phyloP scores from a whole-genome alignment of 1,139 yeast species.

The Kazachstania sp. region DNA sequence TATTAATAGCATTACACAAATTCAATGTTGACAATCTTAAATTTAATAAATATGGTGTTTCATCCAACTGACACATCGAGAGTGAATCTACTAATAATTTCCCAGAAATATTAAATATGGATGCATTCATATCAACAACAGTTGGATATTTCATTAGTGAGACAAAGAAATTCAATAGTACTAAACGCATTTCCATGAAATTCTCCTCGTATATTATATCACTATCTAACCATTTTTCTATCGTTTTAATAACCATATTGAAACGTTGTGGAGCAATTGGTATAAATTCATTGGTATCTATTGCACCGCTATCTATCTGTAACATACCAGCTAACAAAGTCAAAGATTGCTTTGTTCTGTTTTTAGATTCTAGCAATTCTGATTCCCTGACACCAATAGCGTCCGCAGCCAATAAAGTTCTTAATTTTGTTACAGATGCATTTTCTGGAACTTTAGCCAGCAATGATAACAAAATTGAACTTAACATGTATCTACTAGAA shows the following conservation, averaged over 20 bases:
- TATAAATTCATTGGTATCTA: constrained; percentile 16
- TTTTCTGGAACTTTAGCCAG: constrained; percentile 34
- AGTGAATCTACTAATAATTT: constrained; percentile 46
- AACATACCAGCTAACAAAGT: constrained; percentile 45
- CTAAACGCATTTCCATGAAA: constrained; percentile 45
- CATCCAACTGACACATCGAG: constrained; percentile 38
- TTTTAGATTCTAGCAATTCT: constrained; percentile 38
- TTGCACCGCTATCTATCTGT: constrained; percentile 10
- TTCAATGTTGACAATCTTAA: constrained; percentile 44
- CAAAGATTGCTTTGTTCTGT: constrained; percentile 33
- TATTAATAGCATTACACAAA: constrained; percentile 27
- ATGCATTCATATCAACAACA: constrained; percentile 6
- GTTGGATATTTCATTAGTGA: constrained; percentile 21
- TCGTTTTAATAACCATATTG: constrained; percentile 47
- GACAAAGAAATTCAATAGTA: constrained; percentile 42
- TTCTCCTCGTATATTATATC: constrained; percentile 51
- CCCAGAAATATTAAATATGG: constrained; percentile 10
- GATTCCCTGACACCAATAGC: constrained; percentile 45
- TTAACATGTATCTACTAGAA: constrained; percentile 30
- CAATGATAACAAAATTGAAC: constrained; percentile 36
- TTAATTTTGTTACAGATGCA: constrained; percentile 40
- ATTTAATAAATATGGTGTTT: constrained; percentile 32
- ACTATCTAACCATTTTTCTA: constrained; percentile 52
- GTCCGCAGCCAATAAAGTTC: constrained; percentile 59
- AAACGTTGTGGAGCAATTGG: constrained; percentile 53